phyloP scores from a whole-genome alignment of 306 rosid genomes.

The Gillenia trifoliata region DNA sequence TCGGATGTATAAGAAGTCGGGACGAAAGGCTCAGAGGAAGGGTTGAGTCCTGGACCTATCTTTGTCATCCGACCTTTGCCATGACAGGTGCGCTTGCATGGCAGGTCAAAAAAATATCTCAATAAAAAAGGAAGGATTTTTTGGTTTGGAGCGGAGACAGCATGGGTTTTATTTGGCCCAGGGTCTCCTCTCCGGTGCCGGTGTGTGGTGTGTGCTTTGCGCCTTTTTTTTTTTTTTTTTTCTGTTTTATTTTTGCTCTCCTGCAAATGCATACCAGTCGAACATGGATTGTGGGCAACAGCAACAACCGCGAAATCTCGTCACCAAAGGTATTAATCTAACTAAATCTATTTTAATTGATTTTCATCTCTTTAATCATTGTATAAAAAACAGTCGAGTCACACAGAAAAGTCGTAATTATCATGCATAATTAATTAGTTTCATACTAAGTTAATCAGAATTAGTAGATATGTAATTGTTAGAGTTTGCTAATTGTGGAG shows the following conservation, averaged over 20 bases:
- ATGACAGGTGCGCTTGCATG: slow-evolving; percentile 95
- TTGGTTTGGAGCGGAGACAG: slow-evolving; percentile 45
- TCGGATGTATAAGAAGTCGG: slow-evolving; percentile 19
- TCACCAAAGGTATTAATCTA: not conserved
- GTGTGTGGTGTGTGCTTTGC: slow-evolving; percentile 21
- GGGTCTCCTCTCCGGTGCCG: slow-evolving; percentile 46
- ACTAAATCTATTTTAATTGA: not conserved
- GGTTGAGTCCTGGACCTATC: slow-evolving; percentile 16
- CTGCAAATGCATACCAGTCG: not conserved
- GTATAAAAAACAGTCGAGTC: not conserved
- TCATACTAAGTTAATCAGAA: no score
- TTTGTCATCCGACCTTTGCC: slow-evolving; percentile 92
- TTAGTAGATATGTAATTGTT: no score
- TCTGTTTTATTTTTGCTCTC: not conserved
- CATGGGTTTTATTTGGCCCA: slow-evolving; percentile 77
- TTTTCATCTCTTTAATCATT: not conserved
- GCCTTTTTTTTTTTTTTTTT: slow-evolving; percentile 11
- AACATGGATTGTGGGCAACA: not conserved
- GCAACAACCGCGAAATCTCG: no score
- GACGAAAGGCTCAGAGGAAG: not conserved
- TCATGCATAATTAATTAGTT: no score
- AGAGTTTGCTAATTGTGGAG: no score
- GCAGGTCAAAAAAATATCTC: slow-evolving; percentile 54
- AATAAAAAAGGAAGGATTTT: slow-evolving; percentile 38
- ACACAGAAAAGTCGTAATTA: not conserved